These are phyloP conservation scores for Eucalyptus tenuipes DNA, from an alignment of 345 rosid species.

Conservation along the genomic window DNA sequence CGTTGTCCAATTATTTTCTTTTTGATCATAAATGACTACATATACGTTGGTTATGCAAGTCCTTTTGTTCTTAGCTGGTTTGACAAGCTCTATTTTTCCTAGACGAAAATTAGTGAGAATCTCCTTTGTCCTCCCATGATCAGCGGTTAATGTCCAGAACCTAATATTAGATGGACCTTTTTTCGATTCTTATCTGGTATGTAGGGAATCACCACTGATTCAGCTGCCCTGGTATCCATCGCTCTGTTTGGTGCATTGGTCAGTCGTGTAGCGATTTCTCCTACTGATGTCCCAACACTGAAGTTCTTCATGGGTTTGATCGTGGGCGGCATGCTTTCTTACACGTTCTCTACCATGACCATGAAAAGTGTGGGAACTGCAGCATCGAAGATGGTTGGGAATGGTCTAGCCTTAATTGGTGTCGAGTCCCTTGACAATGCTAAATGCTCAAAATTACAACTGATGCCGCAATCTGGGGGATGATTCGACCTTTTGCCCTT, in stretches of 20 bases:
- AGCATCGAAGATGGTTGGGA: conserved; percentile 16
- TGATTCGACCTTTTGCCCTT: conserved; percentile 26
- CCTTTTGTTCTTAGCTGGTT: no score
- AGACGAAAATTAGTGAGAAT: no score
- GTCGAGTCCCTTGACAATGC: no score
- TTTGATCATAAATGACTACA: not conserved
- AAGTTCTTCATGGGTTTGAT: conserved; percentile 21
- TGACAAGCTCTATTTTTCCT: no score
- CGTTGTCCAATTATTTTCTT: not conserved
- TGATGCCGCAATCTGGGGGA: conserved; percentile 21
- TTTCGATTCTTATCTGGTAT: not conserved
- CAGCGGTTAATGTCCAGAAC: no score
- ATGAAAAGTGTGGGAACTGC: conserved; percentile 28
- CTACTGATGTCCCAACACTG: conserved; percentile 12
- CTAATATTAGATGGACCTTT: not conserved
- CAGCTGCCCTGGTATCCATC: conserved; percentile 26
- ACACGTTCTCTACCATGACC: conserved; percentile 24
- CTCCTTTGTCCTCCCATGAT: no score
- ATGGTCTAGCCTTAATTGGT: no score
- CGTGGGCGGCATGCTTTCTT: conserved; percentile 25
- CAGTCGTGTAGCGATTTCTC: conserved; percentile 19
- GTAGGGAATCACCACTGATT: conserved; percentile 13
- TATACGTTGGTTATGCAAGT: not conserved
- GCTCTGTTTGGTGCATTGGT: conserved; percentile 29
- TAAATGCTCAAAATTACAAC: conserved; percentile 16